Conservation (phyloP, 805 yeast species). For the Saccharomycodes ludwigii region DNA sequence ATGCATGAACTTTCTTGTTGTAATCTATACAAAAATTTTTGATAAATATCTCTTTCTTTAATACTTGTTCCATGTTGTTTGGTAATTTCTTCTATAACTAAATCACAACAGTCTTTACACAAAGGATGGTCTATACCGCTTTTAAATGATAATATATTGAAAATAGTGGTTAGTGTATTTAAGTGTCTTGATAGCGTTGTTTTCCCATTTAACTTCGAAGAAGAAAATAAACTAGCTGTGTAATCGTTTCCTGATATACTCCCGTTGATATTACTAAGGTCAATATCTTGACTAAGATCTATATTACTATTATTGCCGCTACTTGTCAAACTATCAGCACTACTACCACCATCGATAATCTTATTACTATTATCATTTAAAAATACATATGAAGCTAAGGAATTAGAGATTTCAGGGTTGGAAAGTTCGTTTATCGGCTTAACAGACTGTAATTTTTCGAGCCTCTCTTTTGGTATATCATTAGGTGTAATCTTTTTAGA, state of each 20-base stretch:
- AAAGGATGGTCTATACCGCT: slow-evolving; percentile 78
- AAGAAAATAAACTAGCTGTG: too few species aligned
- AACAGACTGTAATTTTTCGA: too few species aligned
- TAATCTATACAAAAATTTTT: slow-evolving; percentile 58
- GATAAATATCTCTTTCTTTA: slow-evolving; percentile 67
- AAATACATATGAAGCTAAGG: slow-evolving; percentile 17
- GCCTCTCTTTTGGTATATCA: too few species aligned
- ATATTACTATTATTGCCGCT: too few species aligned
- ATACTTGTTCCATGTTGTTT: slow-evolving; percentile 59
- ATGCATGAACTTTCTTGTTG: slow-evolving; percentile 32
- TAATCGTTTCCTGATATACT: too few species aligned
- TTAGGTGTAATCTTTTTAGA: too few species aligned
- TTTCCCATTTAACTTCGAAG: too few species aligned
- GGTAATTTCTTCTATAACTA: slow-evolving; percentile 52
- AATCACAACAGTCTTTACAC: slow-evolving; percentile 72
- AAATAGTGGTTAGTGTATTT: slow-evolving; percentile 48
- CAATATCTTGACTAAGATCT: too few species aligned
- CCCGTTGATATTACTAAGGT: too few species aligned
- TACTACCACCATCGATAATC: too few species aligned
- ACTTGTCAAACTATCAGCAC: too few species aligned
- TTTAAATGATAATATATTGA: slow-evolving; percentile 57
- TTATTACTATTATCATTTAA: slow-evolving; percentile 8
- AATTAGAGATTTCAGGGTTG: slow-evolving; percentile 15
- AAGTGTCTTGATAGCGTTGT: slow-evolving; percentile 38
- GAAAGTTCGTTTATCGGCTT: slow-evolving; percentile 16